Conservation (phyloP, 192 early-diverging fungal genomes). For the Haplosporangium gracile region DNA sequence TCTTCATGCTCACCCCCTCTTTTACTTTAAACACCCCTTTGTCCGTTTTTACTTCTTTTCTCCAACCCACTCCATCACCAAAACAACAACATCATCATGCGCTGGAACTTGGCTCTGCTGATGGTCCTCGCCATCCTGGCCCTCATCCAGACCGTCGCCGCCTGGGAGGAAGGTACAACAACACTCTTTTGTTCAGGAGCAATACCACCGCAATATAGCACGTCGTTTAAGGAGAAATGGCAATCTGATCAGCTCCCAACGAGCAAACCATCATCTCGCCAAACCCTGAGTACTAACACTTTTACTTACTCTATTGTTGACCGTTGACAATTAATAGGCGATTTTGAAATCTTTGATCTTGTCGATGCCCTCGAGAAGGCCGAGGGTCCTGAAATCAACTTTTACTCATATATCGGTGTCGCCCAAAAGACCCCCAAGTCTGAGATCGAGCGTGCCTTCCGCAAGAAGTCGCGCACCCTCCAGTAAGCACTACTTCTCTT, state of each 20-base stretch:
- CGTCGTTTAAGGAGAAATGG: not conserved
- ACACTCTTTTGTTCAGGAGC: too few relatives aligned
- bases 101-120: conserved; percentile 50
- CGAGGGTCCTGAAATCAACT: conserved; percentile 67
- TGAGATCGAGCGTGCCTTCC: conserved; percentile 77
- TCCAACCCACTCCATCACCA: not conserved
- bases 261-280: not conserved
- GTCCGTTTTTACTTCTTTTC: not conserved
- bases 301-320: conserved; percentile 2
- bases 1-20: not conserved
- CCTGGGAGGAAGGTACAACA: conserved; percentile 54
- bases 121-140: conserved; percentile 53
- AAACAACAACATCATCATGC: conserved; percentile 28
- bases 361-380: conserved; percentile 77
- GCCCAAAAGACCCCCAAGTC: conserved; percentile 61
- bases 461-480: conserved; percentile 74
- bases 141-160: conserved; percentile 38
- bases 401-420: conserved; percentile 77
- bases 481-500: conserved; percentile 63
- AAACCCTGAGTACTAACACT: not conserved
- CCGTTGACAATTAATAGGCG: conserved; percentile 59
- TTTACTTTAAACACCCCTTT: not conserved
- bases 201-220: not conserved
- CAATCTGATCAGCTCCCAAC: conserved; percentile 11
- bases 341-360: conserved; percentile 89